Percentiles rank a stretch among this genome's conserved stretches.
Conservation (phyloP, 306 rosid species). For the Spatholobus suberectus region DNA sequence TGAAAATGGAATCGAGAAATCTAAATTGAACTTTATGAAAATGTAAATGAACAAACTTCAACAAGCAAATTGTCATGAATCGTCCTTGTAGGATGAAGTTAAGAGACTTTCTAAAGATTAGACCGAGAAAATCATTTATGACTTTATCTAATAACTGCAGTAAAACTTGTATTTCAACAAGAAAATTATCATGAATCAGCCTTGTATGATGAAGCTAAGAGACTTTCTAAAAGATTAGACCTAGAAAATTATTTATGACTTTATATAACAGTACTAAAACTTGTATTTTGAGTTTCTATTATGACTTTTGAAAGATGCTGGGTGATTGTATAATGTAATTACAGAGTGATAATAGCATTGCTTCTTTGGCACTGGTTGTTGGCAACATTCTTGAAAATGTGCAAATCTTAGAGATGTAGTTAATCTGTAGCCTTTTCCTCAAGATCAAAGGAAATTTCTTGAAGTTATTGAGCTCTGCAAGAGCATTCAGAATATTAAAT, state of each 20-base stretch:
- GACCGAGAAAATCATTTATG: background rate
- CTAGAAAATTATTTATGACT: background rate
- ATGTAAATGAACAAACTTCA: background rate
- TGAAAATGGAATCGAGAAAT: constrained; percentile 9
- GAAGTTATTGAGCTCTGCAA: background rate
- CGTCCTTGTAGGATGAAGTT: background rate
- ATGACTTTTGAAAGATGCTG: background rate
- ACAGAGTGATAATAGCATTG: background rate
- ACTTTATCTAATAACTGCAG: background rate
- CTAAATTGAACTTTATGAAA: background rate
- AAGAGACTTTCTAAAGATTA: background rate
- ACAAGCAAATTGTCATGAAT: background rate
- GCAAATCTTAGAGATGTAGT: background rate
- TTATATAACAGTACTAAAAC: background rate
- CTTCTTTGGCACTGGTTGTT: background rate
- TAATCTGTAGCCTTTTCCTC: background rate
- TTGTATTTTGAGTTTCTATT: background rate
- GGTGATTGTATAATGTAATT: background rate
- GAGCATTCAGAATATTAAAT: background rate
- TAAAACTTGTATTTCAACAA: background rate
- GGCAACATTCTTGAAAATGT: background rate
- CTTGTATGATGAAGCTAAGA: background rate
- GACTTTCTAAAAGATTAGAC: background rate
- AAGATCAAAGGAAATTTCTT: background rate
- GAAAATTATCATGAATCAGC: background rate